These are phyloP conservation scores for Apiotrichum veenhuisii DNA, from an alignment of 1,284 basidiomycete species.

Conservation along the genomic window DNA sequence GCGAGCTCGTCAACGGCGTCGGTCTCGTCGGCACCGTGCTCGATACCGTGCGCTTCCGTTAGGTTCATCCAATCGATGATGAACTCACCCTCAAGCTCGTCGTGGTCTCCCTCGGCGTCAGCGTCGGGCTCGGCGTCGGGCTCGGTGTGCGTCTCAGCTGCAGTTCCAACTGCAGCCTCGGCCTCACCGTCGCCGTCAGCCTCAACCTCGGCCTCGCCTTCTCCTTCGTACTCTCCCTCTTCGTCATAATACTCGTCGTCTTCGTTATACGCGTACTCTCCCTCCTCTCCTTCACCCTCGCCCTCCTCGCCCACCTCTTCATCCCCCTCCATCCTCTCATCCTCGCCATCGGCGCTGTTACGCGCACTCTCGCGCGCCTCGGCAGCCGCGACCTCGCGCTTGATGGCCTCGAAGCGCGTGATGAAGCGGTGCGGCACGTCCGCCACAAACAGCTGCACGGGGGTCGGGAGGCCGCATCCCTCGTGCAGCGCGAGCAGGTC, in stretches of 20 bases:
- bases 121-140: neutral
- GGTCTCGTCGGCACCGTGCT: neutral
- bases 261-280: slow-evolving; percentile 7
- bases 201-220: slow-evolving; percentile 3
- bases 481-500: slow-evolving; percentile 37
- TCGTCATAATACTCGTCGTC: slow-evolving; percentile 8
- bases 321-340: neutral
- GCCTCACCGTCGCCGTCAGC: slow-evolving; percentile 5
- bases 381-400: slow-evolving; percentile 53
- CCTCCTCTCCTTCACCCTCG: neutral
- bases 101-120: neutral
- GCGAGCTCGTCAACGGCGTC: slow-evolving; percentile 4
- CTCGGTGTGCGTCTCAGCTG: slow-evolving; percentile 5
- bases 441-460: slow-evolving; percentile 36
- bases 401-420: slow-evolving; percentile 41
- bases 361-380: slow-evolving; percentile 51
- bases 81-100: neutral
- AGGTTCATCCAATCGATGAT: neutral
- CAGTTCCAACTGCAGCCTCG: neutral
- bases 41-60: neutral
- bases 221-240: slow-evolving; percentile 6
- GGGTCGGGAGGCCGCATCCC: slow-evolving; percentile 38
- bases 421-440: slow-evolving; percentile 40
- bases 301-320: neutral
- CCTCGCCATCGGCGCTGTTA: slow-evolving; percentile 56